Conservation (phyloP, 2,329 filamentous ascomycete genomes). For the Pleomassaria siparia region DNA sequence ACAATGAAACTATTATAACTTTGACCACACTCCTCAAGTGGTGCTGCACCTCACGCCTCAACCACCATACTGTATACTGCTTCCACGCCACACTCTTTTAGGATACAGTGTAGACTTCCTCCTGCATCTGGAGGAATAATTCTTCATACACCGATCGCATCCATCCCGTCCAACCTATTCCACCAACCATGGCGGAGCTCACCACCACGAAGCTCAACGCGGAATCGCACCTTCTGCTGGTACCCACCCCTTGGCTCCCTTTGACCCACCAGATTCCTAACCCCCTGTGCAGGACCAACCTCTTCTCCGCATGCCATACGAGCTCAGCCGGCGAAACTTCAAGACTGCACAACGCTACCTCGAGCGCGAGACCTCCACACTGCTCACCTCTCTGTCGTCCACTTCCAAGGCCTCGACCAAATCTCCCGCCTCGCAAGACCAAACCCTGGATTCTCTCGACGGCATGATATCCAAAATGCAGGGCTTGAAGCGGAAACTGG, state of each 20-base stretch:
- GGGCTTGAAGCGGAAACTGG: constrained; percentile 84
- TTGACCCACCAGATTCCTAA: constrained; percentile 1
- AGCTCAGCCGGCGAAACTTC: constrained; percentile 92
- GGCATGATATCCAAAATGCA: constrained; percentile 83
- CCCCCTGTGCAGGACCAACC: constrained; percentile 74
- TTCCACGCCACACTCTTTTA: not conserved
- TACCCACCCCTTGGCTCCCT: constrained; percentile 45
- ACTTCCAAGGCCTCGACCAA: constrained; percentile 65
- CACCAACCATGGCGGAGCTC: constrained; percentile 48
- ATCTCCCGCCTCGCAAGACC: constrained; percentile 31
- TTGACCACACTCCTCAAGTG: not conserved
- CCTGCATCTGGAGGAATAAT: not conserved
- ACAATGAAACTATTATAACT: too few species aligned
- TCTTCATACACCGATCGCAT: not conserved
- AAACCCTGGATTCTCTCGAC: constrained; percentile 76
- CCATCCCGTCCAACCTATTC: too few species aligned
- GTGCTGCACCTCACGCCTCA: not conserved
- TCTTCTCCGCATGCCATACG: constrained; percentile 87
- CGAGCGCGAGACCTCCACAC: constrained; percentile 67
- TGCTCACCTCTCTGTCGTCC: constrained; percentile 60
- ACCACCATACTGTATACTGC: not conserved
- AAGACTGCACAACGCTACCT: constrained; percentile 77
- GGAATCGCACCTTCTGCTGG: constrained; percentile 73
- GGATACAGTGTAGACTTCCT: not conserved
- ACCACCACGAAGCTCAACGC: constrained; percentile 69